These are phyloP conservation scores for Rhododendron ovatum DNA, from an alignment of 148 eudicot species.

Conservation along the genomic window DNA sequence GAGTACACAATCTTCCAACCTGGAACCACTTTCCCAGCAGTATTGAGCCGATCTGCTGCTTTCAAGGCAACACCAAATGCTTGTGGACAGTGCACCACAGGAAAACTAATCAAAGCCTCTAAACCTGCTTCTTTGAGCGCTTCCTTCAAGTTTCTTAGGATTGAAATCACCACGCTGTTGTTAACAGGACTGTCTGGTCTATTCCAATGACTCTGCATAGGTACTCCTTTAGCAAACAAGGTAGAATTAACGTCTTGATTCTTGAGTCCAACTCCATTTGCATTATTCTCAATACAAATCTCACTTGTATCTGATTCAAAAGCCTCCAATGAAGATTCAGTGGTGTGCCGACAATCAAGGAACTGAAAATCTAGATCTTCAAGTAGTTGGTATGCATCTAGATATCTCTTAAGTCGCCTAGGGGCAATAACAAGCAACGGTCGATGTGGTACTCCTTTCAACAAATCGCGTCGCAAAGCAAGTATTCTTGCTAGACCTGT, in stretches of 20 bases:
- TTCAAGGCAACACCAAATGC: constrained; percentile 67
- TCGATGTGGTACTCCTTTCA: constrained; percentile 62
- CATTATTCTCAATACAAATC: constrained; percentile 10
- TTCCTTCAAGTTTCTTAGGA: constrained; percentile 38
- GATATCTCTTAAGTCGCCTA: constrained; percentile 62
- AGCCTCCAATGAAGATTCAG: constrained; percentile 51
- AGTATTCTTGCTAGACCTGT: constrained; percentile 92
- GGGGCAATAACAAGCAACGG: constrained; percentile 86
- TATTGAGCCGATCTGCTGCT: constrained; percentile 51
- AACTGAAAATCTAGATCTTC: constrained; percentile 85
- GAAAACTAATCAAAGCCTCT: constrained; percentile 66
- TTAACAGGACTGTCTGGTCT: constrained; percentile 48
- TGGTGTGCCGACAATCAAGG: constrained; percentile 86
- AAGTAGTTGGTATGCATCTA: constrained; percentile 83
- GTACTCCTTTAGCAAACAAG: constrained; percentile 61
- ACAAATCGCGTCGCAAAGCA: constrained; percentile 70
- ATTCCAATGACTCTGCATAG: constrained; percentile 72
- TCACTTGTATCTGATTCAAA: constrained; percentile 31
- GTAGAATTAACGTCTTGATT: constrained; percentile 27
- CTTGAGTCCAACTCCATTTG: not conserved
- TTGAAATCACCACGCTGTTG: constrained; percentile 27
- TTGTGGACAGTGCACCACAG: constrained; percentile 87
- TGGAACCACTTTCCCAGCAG: constrained; percentile 48
- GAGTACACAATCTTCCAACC: constrained; percentile 98
- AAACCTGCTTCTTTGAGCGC: constrained; percentile 67